Percentiles rank a stretch among this genome's conserved stretches.
These are phyloP conservation scores for Boletellus emodensis DNA, from an alignment of 768 basidiomycete species.

Conservation along the genomic window DNA sequence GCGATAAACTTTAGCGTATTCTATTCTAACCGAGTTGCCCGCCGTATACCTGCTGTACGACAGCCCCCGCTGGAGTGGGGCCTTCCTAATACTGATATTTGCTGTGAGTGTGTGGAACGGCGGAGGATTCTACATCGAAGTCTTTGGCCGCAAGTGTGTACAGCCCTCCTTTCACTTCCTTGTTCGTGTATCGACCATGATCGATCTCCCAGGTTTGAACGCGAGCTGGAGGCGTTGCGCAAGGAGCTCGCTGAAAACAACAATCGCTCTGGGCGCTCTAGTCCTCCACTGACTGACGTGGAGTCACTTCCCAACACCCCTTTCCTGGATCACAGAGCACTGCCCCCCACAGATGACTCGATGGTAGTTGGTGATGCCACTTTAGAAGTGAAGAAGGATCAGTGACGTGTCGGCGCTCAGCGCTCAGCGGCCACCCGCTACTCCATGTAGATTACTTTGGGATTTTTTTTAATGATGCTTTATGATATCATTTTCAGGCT, in stretches of 20 bases:
- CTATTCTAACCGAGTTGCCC: conserved; percentile 80
- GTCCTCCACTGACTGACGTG: conserved; percentile 46
- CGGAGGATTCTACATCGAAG: conserved; percentile 93
- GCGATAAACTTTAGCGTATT: conserved; percentile 54
- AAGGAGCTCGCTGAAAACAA: conserved; percentile 80
- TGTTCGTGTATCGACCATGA: conserved; percentile 4
- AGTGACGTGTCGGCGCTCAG: conserved; percentile 13
- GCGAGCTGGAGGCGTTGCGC: conserved; percentile 84
- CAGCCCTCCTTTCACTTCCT: not conserved
- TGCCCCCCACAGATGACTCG: conserved; percentile 21
- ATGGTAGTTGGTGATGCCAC: conserved; percentile 7
- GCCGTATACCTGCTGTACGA: conserved; percentile 82
- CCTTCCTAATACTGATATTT: conserved; percentile 78
- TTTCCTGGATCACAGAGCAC: conserved; percentile 17
- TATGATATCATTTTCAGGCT: conserved; percentile 13
- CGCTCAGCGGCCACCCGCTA: not conserved
- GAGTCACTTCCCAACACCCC: conserved; percentile 38
- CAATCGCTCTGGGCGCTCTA: conserved; percentile 51
- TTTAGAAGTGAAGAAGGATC: conserved; percentile 27
- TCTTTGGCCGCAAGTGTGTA: conserved; percentile 91
- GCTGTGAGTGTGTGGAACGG: conserved; percentile 94
- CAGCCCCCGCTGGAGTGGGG: conserved; percentile 69
- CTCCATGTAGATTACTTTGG: conserved; percentile 3
- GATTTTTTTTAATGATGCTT: conserved; percentile 11
- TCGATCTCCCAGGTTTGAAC: conserved; percentile 65